Percentiles rank a stretch among this genome's conserved stretches.
Evolutionary conservation across 2,329 filamentous ascomycete species (phyloP).

Genomic region (Talaromyces islandicus): DNA sequence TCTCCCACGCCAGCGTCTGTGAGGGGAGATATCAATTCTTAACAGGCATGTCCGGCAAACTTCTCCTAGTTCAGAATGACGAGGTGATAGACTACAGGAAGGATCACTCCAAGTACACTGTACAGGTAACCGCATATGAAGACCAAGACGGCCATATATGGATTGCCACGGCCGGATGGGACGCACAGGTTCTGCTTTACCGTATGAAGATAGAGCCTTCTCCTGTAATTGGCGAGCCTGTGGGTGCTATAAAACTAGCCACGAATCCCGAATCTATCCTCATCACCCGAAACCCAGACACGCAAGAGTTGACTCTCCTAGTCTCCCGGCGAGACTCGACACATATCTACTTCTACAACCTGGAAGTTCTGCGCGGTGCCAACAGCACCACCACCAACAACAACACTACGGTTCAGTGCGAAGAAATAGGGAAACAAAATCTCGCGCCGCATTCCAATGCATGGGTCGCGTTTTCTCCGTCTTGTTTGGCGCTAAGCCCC

Average conservation of each 20-base stretch:
- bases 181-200: constrained; percentile 52
- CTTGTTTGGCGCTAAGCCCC: constrained; percentile 51
- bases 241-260: constrained; percentile 24
- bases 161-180: constrained; percentile 58
- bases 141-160: constrained; percentile 25
- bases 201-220: constrained; percentile 12
- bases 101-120: constrained; percentile 55
- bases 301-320: constrained; percentile 43
- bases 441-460: constrained; percentile 57
- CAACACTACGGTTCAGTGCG: constrained; percentile 19
- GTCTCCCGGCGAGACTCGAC: constrained; percentile 54
- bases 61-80: constrained; percentile 44
- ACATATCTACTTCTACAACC: constrained; percentile 51
- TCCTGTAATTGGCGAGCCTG: constrained; percentile 20
- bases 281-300: constrained; percentile 48
- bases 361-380: constrained; percentile 1
- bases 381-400: background rate
- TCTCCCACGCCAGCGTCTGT: constrained; percentile 44
- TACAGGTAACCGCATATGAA: constrained; percentile 43
- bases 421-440: constrained; percentile 52
- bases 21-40: constrained; percentile 43
- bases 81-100: constrained; percentile 43
- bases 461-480: constrained; percentile 60
- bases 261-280: constrained; percentile 54
- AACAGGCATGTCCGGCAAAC: constrained; percentile 55